These are phyloP conservation scores for Pseudopyricularia javanii DNA, from an alignment of 2,329 filamentous ascomycete genomes.

Conservation along the genomic window DNA sequence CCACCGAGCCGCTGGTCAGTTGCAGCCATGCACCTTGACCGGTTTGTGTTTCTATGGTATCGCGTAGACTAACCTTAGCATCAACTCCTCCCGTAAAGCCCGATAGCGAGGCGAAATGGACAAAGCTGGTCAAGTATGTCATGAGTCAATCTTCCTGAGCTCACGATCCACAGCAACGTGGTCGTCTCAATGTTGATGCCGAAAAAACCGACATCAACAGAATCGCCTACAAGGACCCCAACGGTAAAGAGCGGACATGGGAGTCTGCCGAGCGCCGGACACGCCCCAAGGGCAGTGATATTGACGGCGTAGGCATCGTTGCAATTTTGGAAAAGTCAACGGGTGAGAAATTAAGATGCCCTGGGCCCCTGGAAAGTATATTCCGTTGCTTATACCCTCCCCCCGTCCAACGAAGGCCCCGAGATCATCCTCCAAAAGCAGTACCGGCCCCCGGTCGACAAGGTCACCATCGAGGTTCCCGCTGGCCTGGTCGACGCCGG, in stretches of 20 bases:
- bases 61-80: neutral
- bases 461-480: conserved; percentile 50
- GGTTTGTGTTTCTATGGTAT: neutral
- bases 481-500: conserved; percentile 51
- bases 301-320: conserved; percentile 64
- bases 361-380: neutral
- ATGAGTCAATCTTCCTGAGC: neutral
- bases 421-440: conserved; percentile 55
- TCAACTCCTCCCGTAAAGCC: conserved; percentile 18
- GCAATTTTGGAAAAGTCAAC: conserved; percentile 48
- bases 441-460: conserved; percentile 49
- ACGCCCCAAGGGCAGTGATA: conserved; percentile 44
- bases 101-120: conserved; percentile 44
- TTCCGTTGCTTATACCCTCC: neutral
- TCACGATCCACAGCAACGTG: neutral
- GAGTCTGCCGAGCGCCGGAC: conserved; percentile 63
- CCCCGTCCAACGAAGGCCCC: conserved; percentile 19
- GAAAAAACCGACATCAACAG: conserved; percentile 18
- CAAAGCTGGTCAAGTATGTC: conserved; percentile 42
- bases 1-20: neutral
- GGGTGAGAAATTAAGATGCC: conserved; percentile 16
- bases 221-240: conserved; percentile 52
- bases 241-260: conserved; percentile 49
- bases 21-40: neutral
- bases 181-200: neutral